phyloP scores from a whole-genome alignment of 768 basidiomycete species.

The Cystobasidium onofrii region DNA sequence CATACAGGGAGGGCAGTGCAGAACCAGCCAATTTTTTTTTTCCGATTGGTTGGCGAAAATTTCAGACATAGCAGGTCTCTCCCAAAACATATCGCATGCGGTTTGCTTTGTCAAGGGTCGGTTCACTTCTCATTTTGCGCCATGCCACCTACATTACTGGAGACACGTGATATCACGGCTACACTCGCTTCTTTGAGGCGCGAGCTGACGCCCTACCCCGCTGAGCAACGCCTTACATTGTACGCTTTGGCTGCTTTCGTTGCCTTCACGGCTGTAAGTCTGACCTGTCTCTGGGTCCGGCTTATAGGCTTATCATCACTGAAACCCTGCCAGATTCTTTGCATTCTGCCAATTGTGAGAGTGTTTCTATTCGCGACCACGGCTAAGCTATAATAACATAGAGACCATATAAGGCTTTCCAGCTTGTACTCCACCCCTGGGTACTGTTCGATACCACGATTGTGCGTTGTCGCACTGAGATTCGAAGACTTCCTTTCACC shows the following conservation, averaged over 20 bases:
- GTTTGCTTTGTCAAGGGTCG: too few species aligned
- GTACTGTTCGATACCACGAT: not conserved
- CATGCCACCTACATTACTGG: not conserved
- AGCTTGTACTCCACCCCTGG: conserved; percentile 6
- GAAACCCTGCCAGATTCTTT: not conserved
- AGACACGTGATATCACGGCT: not conserved
- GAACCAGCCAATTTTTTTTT: too few species aligned
- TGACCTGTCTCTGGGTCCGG: too few species aligned
- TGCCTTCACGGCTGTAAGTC: not conserved
- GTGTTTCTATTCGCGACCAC: not conserved
- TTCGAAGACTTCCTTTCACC: not conserved
- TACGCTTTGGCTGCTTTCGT: conserved; percentile 10
- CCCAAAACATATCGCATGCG: too few species aligned
- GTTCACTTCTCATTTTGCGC: too few species aligned
- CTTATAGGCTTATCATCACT: too few species aligned
- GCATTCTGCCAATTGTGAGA: not conserved
- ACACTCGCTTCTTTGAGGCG: not conserved
- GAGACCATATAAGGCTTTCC: not conserved
- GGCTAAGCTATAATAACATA: not conserved
- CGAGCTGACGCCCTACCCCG: not conserved
- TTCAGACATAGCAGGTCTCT: too few species aligned
- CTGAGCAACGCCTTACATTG: conserved; percentile 10
- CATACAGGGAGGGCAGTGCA: too few species aligned
- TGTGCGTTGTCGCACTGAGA: not conserved
- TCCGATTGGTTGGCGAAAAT: too few species aligned